Conservation (phyloP, 805 yeast species). For the Schwanniomyces vanrijiae region DNA sequence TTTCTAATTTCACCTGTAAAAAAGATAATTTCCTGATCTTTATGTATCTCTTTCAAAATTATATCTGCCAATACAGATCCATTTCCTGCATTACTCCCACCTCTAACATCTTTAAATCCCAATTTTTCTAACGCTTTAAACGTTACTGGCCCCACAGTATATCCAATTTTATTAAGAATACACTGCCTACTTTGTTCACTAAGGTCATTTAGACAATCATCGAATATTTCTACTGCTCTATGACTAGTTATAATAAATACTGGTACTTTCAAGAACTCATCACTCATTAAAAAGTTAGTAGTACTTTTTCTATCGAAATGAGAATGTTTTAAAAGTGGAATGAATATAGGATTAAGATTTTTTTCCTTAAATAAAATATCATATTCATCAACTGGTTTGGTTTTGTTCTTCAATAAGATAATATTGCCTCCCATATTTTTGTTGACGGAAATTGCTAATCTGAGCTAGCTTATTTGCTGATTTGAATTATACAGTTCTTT, state of each 20-base stretch:
- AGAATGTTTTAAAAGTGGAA: slow-evolving; percentile 74
- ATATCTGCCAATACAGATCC: slow-evolving; percentile 69
- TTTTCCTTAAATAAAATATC: slow-evolving; percentile 37
- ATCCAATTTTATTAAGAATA: slow-evolving; percentile 55
- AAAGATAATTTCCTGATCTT: slow-evolving; percentile 53
- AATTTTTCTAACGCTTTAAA: slow-evolving; percentile 50
- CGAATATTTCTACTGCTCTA: slow-evolving; percentile 82
- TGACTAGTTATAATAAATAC: slow-evolving; percentile 83
- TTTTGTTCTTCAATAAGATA: slow-evolving; percentile 68
- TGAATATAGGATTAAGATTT: slow-evolving; percentile 50
- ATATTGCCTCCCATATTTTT: slow-evolving; percentile 21
- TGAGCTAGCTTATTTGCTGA: background rate
- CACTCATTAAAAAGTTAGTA: slow-evolving; percentile 41
- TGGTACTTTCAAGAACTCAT: slow-evolving; percentile 41
- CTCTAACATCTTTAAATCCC: slow-evolving; percentile 70
- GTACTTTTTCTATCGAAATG: slow-evolving; percentile 51
- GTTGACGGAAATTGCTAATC: background rate
- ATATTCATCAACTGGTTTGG: slow-evolving; percentile 70
- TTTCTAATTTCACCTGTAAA: slow-evolving; percentile 85
- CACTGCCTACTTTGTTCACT: slow-evolving; percentile 13
- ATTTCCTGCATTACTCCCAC: slow-evolving; percentile 79
- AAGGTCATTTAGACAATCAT: slow-evolving; percentile 39
- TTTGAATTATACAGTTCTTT: background rate
- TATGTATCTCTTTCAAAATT: slow-evolving; percentile 39
- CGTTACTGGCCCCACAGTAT: slow-evolving; percentile 94